Percentiles rank a stretch among this genome's conserved stretches.
phyloP scores from a whole-genome alignment of 805 yeast genomes.

The Brettanomyces sp. region DNA sequence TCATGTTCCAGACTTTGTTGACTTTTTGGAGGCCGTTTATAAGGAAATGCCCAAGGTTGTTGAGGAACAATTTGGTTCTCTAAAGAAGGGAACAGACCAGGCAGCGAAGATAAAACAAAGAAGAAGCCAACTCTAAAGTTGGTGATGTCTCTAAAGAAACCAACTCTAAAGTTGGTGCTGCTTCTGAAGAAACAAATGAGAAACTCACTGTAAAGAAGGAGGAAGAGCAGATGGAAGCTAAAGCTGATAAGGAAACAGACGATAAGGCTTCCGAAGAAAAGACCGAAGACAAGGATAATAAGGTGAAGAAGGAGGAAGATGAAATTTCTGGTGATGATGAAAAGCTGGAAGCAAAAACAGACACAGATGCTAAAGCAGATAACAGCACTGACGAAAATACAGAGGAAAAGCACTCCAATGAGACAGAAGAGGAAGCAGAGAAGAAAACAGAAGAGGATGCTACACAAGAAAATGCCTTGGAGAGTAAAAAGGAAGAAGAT shows the following conservation, averaged over 20 bases:
- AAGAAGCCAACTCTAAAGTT: neutral
- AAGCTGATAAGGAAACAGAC: neutral
- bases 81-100: neutral
- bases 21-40: conserved; percentile 66
- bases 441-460: neutral
- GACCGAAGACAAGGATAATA: neutral
- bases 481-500: neutral
- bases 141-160: neutral
- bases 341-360: conserved; percentile 11
- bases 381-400: too few species aligned
- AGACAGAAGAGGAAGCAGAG: neutral
- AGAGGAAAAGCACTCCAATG: neutral
- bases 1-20: conserved; percentile 71
- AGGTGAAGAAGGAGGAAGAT: neutral
- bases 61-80: conserved; percentile 48
- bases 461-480: neutral
- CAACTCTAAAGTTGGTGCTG: neutral
- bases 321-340: neutral
- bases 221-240: conserved; percentile 5
- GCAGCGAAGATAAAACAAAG: neutral
- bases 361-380: too few species aligned
- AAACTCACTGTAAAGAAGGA: neutral
- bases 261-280: neutral
- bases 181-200: neutral
- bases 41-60: conserved; percentile 72